Conservation (phyloP, 2,329 filamentous ascomycete species). For the Alternaria incomplexa region DNA sequence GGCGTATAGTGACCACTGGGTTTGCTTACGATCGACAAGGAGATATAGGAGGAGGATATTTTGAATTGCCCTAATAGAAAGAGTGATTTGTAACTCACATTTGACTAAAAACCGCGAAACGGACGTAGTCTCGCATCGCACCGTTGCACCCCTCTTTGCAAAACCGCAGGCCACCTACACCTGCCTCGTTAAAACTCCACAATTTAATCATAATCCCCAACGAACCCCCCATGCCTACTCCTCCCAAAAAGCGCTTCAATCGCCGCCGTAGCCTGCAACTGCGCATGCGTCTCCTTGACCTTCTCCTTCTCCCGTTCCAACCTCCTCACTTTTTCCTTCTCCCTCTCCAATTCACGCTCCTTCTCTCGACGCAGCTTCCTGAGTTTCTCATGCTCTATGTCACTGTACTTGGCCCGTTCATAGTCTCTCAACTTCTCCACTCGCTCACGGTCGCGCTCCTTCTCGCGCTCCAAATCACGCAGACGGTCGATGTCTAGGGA, state of each 20-base stretch:
- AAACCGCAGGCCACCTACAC: no score
- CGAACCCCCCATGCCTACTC: not conserved
- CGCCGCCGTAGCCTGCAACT: not conserved
- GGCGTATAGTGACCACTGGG: no score
- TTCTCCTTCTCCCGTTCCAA: constrained; percentile 4
- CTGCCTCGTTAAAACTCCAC: no score
- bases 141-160: no score
- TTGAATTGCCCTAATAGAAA: no score
- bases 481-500: not conserved
- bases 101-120: no score
- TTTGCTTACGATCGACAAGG: no score
- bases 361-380: not conserved
- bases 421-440: not conserved
- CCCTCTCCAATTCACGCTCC: constrained; percentile 1
- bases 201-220: not conserved
- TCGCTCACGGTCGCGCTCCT: not conserved
- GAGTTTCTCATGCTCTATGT: not conserved
- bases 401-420: not conserved
- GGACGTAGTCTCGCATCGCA: no score
- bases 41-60: no score
- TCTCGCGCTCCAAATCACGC: not conserved
- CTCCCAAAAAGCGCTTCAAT: constrained; percentile 1
- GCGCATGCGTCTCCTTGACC: not conserved
- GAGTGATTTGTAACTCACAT: no score
- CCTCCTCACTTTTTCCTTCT: not conserved